Evolutionary conservation across 23 red algal species (phyloP), one percentile per base, ranked within the genome.

Genomic region (Chondrus crispus): DNA sequence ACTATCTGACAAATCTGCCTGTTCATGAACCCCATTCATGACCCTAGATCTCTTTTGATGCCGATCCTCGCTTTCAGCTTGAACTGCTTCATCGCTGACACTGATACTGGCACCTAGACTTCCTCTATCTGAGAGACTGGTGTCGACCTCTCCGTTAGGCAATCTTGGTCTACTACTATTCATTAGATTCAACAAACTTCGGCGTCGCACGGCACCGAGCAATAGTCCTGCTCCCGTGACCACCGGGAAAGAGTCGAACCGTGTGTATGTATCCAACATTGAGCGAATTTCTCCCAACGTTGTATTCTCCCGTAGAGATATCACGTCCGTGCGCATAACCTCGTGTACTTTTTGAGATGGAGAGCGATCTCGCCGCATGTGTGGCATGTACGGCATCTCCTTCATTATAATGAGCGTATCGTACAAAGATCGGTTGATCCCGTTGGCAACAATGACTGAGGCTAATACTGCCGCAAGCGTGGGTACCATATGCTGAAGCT

Each of bases 331-430:
- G 33, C 71, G 64, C 97, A 99, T 99, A 8, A 99, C 85, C 20
- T 99, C 74, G 33, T 68, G 63, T 19, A 85, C 93, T 26, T 87
- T 92, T 86, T 95, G 94, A 19, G 77, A 68, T 53, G 97, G 97
- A 22, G 58, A 62, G 8, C 88, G 50, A 48, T 99, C 97, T 40
- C 93, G 57, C 30, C 97, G 85, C 93, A 99, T 93, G 73, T 96
- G 93, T 41, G 97, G 94, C 97, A 99, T 99, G 81, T 95, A 99
- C 30, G 97, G 94, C 26, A 99, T 79, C 20, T 88, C 57, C 74
- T 99, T 99, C 97, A 99, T 99, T 30, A 96, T 91, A 40, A 99
- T 93, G 11, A 99, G 93, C 8, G 97, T 95, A 75, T 99, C 97
- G 80, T 99, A 99, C 32, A 99, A 47, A 36, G 94, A 95, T 4